A percentile compares a stretch with the other conserved stretches of the same genome.
These are phyloP conservation scores for Chloromonas sp. DNA, from an alignment of 163 green algal species.

Conservation along the genomic window DNA sequence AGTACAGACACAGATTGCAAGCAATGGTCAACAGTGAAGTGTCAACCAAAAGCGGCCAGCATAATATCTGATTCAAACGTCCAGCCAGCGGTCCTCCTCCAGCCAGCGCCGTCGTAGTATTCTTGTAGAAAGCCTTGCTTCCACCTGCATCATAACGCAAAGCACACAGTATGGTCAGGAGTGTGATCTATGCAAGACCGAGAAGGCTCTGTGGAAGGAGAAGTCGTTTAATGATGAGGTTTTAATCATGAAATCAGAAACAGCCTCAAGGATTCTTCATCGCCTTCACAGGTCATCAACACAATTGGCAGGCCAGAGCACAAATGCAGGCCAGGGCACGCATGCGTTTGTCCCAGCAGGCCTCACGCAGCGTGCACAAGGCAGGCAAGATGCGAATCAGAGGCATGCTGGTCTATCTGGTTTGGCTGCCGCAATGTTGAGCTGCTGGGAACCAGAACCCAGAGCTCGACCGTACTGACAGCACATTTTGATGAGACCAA, in stretches of 20 bases:
- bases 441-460: constrained; percentile 5
- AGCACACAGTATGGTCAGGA: not conserved
- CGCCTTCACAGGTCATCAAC: not conserved
- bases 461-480: constrained; percentile 6
- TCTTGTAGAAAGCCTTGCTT: not conserved
- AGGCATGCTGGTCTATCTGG: not conserved
- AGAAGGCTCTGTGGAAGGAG: constrained; percentile 28
- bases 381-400: not conserved
- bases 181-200: not conserved
- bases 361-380: not conserved
- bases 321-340: not conserved
- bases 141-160: not conserved
- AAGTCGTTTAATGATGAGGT: constrained; percentile 27
- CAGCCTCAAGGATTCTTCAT: constrained; percentile 34
- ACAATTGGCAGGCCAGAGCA: not conserved
- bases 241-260: constrained; percentile 37
- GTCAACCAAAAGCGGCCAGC: too few species aligned
- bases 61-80: too few species aligned
- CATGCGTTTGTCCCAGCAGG: not conserved
- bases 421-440: constrained; percentile 6
- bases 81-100: too few species aligned
- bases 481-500: not conserved
- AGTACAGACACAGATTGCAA: too few species aligned
- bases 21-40: too few species aligned
- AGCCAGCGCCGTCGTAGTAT: too few species aligned